Evolutionary conservation across 2,329 filamentous ascomycete genomes (phyloP).

Genomic region (Stromatinia cepivora): DNA sequence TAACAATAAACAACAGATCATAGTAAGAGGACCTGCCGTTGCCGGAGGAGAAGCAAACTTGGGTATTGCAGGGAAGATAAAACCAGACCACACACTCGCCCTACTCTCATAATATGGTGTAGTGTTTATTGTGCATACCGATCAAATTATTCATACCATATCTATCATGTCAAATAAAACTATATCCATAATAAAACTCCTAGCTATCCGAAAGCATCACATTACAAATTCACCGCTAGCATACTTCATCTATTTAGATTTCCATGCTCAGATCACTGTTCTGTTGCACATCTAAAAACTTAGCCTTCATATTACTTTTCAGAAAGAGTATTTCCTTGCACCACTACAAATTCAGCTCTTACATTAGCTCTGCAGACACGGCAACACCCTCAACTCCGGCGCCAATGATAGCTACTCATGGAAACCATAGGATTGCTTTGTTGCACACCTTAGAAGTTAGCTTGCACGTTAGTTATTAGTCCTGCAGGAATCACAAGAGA

Average conservation of each 20-base stretch:
- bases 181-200: slow-evolving; percentile 5
- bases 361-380: not conserved
- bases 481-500: not conserved
- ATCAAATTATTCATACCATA: slow-evolving; percentile 3
- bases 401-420: slow-evolving; percentile 10
- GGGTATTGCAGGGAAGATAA: slow-evolving; percentile 63
- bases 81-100: slow-evolving; percentile 72
- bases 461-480: not conserved
- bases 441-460: slow-evolving; percentile 24
- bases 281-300: slow-evolving; percentile 4
- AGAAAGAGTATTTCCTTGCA: slow-evolving; percentile 8
- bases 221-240: not conserved
- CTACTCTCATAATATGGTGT: slow-evolving; percentile 25
- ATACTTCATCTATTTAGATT: not conserved
- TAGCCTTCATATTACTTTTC: not conserved
- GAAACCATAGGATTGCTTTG: not conserved
- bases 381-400: not conserved
- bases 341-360: slow-evolving; percentile 11
- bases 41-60: slow-evolving; percentile 64
- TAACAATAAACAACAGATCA: slow-evolving; percentile 52
- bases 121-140: slow-evolving; percentile 7
- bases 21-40: slow-evolving; percentile 72
- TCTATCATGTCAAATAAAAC: slow-evolving; percentile 4
- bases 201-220: not conserved
- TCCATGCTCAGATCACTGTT: not conserved